phyloP scores from a whole-genome alignment of 2,329 filamentous ascomycete genomes.

The Ophiostoma fasciatum region DNA sequence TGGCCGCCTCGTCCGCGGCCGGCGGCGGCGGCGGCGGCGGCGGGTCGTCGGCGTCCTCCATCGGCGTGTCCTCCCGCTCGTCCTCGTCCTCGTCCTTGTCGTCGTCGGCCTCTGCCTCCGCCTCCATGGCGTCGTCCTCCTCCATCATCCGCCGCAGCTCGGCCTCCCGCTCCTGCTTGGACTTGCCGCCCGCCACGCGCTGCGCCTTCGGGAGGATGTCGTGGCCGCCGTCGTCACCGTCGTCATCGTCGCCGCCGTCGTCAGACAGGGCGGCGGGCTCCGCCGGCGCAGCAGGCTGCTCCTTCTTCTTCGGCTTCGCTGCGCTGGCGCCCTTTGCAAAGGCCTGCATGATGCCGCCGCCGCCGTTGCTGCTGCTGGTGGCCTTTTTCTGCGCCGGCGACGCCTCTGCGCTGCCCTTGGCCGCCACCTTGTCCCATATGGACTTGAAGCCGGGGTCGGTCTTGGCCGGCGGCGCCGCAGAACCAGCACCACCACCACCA shows the following conservation, averaged over 20 bases:
- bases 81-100: slow-evolving; percentile 28
- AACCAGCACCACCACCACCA: too few relatives aligned
- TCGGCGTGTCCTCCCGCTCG: slow-evolving; percentile 24
- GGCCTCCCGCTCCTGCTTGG: slow-evolving; percentile 48
- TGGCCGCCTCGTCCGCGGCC: slow-evolving; percentile 22
- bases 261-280: slow-evolving; percentile 27
- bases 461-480: too few relatives aligned
- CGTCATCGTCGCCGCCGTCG: slow-evolving; percentile 21
- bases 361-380: slow-evolving; percentile 14
- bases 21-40: slow-evolving; percentile 20
- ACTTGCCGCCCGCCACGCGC: slow-evolving; percentile 18
- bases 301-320: slow-evolving; percentile 32
- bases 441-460: slow-evolving; percentile 3
- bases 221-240: slow-evolving; percentile 42
- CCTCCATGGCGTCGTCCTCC: slow-evolving; percentile 39
- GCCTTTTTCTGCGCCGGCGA: too few relatives aligned
- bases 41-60: slow-evolving; percentile 11
- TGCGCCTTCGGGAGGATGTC: slow-evolving; percentile 31
- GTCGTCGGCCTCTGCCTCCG: slow-evolving; percentile 42
- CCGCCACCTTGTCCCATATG: slow-evolving; percentile 11
- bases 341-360: slow-evolving; percentile 50
- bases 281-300: background rate
- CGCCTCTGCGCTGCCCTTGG: slow-evolving; percentile 10
- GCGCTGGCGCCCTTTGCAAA: slow-evolving; percentile 51
- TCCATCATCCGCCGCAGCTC: slow-evolving; percentile 65